These are phyloP conservation scores for Paralagenidium karlingii DNA, from an alignment of 352 stramenopile species.

Conservation along the genomic window DNA sequence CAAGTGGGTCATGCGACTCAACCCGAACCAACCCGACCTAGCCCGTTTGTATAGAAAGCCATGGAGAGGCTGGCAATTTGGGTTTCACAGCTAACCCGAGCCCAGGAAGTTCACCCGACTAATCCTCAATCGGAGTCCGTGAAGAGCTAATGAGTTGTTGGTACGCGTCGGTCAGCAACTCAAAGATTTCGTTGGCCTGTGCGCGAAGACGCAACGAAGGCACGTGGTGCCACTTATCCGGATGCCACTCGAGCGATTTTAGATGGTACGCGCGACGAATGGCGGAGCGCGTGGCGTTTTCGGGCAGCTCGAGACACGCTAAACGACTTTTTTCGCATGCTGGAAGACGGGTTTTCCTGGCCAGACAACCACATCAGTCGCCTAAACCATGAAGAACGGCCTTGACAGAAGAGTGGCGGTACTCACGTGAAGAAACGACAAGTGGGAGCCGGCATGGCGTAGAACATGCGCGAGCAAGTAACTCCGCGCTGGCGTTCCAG, in stretches of 20 bases:
- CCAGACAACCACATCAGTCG: conserved; percentile 1
- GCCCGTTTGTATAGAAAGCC: too few species aligned
- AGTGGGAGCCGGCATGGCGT: conserved; percentile 18
- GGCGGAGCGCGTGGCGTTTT: conserved; percentile 20
- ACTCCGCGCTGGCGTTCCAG: conserved; percentile 13
- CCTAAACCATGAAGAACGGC: background rate
- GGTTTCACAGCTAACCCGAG: too few species aligned
- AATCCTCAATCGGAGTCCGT: conserved; percentile 1
- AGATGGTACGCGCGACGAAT: conserved; percentile 47
- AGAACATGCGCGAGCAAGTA: conserved; percentile 13
- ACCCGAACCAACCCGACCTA: too few species aligned
- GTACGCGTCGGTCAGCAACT: conserved; percentile 33
- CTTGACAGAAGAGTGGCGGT: background rate
- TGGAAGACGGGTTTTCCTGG: conserved; percentile 15
- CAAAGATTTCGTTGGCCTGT: conserved; percentile 17
- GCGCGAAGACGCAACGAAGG: conserved; percentile 14
- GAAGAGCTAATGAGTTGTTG: conserved; percentile 23
- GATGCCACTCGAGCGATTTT: conserved; percentile 54
- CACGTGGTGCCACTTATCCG: conserved; percentile 35
- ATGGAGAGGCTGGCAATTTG: too few species aligned
- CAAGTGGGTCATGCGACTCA: too few species aligned
- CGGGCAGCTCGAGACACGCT: conserved; percentile 23
- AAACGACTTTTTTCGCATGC: conserved; percentile 42
- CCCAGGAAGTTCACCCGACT: too few species aligned
- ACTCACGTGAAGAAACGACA: conserved; percentile 52